A percentile compares a stretch with the other conserved stretches of the same genome.
Conservation (phyloP, 1,139 yeast genomes). For the Sugiyamaella xylanicola region DNA sequence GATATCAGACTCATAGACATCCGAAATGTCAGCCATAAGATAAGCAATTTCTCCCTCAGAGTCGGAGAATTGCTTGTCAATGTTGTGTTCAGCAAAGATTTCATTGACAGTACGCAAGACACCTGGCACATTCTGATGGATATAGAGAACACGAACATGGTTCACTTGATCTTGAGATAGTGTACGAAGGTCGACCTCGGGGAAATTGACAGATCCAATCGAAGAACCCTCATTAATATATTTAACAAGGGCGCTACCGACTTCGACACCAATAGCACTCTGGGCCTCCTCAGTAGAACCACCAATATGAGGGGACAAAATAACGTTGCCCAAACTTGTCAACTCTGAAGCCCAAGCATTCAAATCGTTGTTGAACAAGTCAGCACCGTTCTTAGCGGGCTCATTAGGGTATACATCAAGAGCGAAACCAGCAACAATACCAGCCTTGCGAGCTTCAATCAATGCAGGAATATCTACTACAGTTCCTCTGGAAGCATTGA, state of each 20-base stretch:
- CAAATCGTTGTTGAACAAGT: slow-evolving; percentile 66
- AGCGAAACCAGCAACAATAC: slow-evolving; percentile 97
- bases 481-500: slow-evolving; percentile 97
- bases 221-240: slow-evolving; percentile 96
- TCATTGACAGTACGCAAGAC: slow-evolving; percentile 96
- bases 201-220: slow-evolving; percentile 98
- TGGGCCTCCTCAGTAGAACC: slow-evolving; percentile 99
- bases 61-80: slow-evolving; percentile 96
- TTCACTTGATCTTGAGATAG: slow-evolving; percentile 85
- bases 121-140: slow-evolving; percentile 98
- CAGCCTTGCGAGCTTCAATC: slow-evolving; percentile 86
- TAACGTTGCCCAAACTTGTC: slow-evolving; percentile 79
- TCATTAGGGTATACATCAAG: slow-evolving; percentile 96
- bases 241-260: slow-evolving; percentile 78
- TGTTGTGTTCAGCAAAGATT: slow-evolving; percentile 90
- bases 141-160: slow-evolving; percentile 87
- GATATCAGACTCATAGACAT: slow-evolving; percentile 80
- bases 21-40: slow-evolving; percentile 95
- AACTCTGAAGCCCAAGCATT: slow-evolving; percentile 87
- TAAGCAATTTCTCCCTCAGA: slow-evolving; percentile 96
- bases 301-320: slow-evolving; percentile 97
- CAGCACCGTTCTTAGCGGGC: slow-evolving; percentile 96
- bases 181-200: slow-evolving; percentile 92
- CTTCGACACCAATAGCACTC: slow-evolving; percentile 96
- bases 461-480: slow-evolving; percentile 95